phyloP scores from a whole-genome alignment of 106 monocot species.

The Gastrodia elata region DNA sequence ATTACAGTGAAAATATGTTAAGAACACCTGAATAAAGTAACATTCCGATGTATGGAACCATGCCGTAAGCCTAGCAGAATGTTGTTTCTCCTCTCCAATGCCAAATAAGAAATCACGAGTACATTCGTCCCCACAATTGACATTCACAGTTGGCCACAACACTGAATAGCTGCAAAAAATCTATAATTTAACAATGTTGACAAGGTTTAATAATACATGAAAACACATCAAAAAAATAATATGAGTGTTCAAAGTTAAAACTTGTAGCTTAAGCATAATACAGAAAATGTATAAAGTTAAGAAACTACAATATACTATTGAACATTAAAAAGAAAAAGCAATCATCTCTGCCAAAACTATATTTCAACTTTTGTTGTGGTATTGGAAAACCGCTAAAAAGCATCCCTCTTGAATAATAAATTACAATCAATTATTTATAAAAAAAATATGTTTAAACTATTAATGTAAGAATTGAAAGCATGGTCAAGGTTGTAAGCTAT shows the following conservation, averaged over 20 bases:
- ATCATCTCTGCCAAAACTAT: background rate
- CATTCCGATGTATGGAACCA: conserved; percentile 96
- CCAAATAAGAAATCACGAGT: conserved; percentile 93
- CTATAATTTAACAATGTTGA: background rate
- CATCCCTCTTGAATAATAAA: background rate
- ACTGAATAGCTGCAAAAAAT: conserved; percentile 72
- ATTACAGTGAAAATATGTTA: background rate
- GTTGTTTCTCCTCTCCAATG: conserved; percentile 84
- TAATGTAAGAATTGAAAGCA: background rate
- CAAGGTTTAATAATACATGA: background rate
- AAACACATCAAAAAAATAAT: background rate
- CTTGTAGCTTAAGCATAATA: background rate
- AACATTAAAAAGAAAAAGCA: background rate
- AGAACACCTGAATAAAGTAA: conserved; percentile 79
- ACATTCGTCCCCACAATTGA: conserved; percentile 74
- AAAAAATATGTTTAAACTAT: background rate
- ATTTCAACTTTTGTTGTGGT: background rate
- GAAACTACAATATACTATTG: background rate
- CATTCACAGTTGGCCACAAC: conserved; percentile 69
- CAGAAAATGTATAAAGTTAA: background rate
- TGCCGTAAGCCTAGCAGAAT: conserved; percentile 91
- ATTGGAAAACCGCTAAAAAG: background rate
- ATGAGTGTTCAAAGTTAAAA: background rate
- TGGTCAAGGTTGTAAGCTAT: no score
- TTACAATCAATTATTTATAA: background rate